Evolutionary conservation across 345 rosid genomes (phyloP).

Genomic region (Garcia nutans): DNA sequence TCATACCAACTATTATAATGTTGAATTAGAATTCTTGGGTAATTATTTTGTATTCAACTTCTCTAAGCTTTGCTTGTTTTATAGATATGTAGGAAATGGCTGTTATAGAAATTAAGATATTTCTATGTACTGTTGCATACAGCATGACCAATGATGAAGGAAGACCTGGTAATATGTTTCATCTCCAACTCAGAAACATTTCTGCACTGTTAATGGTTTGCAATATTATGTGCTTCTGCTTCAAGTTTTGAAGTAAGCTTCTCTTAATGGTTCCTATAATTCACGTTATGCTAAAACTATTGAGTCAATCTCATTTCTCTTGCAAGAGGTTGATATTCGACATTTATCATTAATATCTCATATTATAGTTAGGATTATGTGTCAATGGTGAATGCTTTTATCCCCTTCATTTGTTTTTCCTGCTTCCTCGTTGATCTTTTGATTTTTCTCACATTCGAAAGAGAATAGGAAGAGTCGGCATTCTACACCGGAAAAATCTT

Average conservation of each 20-base stretch:
- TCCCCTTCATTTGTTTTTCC: neutral
- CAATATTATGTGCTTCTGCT: neutral
- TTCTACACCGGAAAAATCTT: constrained; percentile 32
- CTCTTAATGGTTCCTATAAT: neutral
- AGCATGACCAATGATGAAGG: neutral
- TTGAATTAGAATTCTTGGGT: neutral
- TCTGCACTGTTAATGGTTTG: neutral
- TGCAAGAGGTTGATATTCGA: neutral
- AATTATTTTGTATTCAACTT: neutral
- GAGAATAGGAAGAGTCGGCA: neutral
- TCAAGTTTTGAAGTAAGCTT: neutral
- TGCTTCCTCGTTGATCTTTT: no score
- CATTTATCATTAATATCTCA: no score
- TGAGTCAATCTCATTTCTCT: neutral
- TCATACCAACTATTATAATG: neutral
- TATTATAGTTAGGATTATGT: neutral
- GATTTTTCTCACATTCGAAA: no score
- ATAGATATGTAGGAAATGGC: neutral
- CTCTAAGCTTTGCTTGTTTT: neutral
- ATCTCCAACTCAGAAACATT: neutral
- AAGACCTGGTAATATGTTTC: neutral
- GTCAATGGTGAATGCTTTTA: neutral
- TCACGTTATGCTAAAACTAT: neutral
- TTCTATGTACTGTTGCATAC: neutral
- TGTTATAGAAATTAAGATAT: neutral